Evolutionary conservation across 2,329 filamentous ascomycete species (phyloP).

Genomic region (Fusarium sp.): DNA sequence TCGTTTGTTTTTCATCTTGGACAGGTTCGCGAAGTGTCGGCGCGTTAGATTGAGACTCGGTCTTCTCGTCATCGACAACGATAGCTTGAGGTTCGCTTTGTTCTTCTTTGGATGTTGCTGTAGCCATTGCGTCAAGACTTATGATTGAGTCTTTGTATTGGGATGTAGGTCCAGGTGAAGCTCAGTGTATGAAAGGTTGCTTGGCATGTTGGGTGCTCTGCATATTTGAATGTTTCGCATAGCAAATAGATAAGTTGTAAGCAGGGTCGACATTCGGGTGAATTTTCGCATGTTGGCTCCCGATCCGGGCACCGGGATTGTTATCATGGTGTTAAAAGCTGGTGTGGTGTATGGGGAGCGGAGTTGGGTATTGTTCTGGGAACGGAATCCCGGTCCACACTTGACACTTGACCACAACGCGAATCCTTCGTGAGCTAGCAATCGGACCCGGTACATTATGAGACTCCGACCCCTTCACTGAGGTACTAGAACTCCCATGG

Average conservation of each 20-base stretch:
- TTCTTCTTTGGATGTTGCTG: background rate
- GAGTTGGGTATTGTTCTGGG: conserved; percentile 21
- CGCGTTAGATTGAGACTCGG: conserved; percentile 21
- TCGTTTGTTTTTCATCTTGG: conserved; percentile 17
- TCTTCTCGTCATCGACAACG: conserved; percentile 16
- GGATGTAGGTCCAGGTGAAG: background rate
- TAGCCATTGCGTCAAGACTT: conserved; percentile 14
- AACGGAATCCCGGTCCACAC: conserved; percentile 27
- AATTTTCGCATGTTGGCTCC: conserved; percentile 17
- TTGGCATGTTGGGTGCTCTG: conserved; percentile 16
- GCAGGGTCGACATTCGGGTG: conserved; percentile 12
- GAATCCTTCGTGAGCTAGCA: background rate
- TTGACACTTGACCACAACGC: background rate
- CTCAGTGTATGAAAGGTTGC: background rate
- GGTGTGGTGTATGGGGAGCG: conserved; percentile 36
- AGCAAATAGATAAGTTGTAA: conserved; percentile 9
- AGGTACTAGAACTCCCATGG: conserved; percentile 54
- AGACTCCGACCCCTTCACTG: background rate
- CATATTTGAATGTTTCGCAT: conserved; percentile 24
- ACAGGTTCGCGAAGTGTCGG: conserved; percentile 41
- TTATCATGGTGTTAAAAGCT: conserved; percentile 14
- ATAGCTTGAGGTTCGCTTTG: background rate
- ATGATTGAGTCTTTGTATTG: background rate
- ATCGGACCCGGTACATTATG: conserved; percentile 6
- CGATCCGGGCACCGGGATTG: conserved; percentile 6